Evolutionary conservation across 1,284 basidiomycete genomes (phyloP).

Genomic region (Gymnopus androsaceus): DNA sequence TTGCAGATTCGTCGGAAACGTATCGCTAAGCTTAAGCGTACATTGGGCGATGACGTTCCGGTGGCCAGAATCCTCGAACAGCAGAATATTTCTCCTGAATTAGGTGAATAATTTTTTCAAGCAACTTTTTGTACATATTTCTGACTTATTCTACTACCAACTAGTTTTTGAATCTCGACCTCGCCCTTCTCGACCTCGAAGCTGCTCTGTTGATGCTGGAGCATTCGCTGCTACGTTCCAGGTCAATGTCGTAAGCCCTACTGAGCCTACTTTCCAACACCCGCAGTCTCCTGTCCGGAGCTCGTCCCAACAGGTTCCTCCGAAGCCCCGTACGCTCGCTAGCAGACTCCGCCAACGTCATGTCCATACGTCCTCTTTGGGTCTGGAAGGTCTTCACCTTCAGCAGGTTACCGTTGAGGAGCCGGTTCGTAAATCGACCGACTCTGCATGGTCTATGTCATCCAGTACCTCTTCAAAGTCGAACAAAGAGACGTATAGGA

Average conservation of each 20-base stretch:
- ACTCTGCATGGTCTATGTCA: not conserved
- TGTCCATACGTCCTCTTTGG: not conserved
- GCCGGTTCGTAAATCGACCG: constrained; percentile 4
- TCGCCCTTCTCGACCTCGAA: not conserved
- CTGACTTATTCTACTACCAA: too few species aligned
- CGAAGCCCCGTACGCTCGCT: too few species aligned
- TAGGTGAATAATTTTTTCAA: too few species aligned
- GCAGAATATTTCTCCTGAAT: constrained; percentile 42
- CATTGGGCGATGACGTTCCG: too few species aligned
- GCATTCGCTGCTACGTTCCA: not conserved
- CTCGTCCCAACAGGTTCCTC: not conserved
- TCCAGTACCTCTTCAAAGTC: not conserved
- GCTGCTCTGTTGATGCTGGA: not conserved
- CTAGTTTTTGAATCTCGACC: constrained; percentile 22
- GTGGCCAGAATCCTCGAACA: too few species aligned
- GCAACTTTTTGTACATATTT: too few species aligned
- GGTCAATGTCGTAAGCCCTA: not conserved
- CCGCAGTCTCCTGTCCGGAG: not conserved
- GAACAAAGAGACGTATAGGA: not conserved
- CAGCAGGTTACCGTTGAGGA: too few species aligned
- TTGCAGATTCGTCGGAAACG: constrained; percentile 33
- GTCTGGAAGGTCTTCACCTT: not conserved
- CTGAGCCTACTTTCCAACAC: not conserved
- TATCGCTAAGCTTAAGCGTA: constrained; percentile 44
- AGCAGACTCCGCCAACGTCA: not conserved